These are phyloP conservation scores for Aspergillus saccharolyticus DNA, from an alignment of 495 filamentous ascomycete species.

Conservation along the genomic window DNA sequence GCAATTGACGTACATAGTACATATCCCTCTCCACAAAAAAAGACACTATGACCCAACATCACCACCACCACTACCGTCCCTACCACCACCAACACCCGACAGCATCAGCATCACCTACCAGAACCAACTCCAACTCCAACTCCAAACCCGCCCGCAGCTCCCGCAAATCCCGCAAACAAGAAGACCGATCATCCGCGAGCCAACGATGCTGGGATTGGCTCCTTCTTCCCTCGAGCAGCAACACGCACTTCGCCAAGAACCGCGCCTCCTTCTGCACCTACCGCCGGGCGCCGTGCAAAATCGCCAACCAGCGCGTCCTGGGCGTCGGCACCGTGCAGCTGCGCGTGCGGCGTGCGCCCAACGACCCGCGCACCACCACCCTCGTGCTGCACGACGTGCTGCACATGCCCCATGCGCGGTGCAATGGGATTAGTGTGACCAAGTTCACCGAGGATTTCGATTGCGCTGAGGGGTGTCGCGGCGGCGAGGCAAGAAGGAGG, in stretches of 20 bases:
- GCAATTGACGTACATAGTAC: no score
- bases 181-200: neutral
- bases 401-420: slow-evolving; percentile 22
- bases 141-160: neutral
- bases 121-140: neutral
- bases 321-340: slow-evolving; percentile 24
- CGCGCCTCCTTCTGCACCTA: slow-evolving; percentile 23
- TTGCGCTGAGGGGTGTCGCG: neutral
- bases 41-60: no score
- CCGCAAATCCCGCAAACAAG: neutral
- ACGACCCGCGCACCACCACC: slow-evolving; percentile 9
- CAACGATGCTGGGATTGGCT: slow-evolving; percentile 27
- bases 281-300: slow-evolving; percentile 15
- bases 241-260: slow-evolving; percentile 26
- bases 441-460: slow-evolving; percentile 6
- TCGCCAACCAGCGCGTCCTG: slow-evolving; percentile 9
- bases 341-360: slow-evolving; percentile 9
- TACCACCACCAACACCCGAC: neutral
- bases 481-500: neutral
- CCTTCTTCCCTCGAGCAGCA: slow-evolving; percentile 11
- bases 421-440: slow-evolving; percentile 21
- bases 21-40: no score
- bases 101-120: no score
- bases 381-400: slow-evolving; percentile 23
- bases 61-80: neutral